phyloP scores from a whole-genome alignment of 164 flowering plant species.

The Nymphaea thermarum region DNA sequence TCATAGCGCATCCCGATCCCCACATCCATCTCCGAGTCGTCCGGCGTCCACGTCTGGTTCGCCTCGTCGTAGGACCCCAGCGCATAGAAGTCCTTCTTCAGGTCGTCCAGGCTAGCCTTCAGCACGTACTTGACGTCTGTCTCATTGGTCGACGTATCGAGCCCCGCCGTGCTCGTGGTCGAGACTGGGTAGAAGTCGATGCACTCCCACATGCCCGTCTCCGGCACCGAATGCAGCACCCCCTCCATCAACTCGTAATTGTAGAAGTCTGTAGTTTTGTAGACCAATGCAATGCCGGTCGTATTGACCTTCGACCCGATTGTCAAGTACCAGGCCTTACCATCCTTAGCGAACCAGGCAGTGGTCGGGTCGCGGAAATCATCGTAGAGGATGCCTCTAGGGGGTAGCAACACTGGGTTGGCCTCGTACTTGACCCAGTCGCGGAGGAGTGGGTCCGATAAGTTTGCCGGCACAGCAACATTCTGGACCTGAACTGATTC shows the following conservation, averaged over 20 bases:
- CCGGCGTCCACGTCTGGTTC: constrained; percentile 47
- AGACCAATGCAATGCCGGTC: constrained; percentile 56
- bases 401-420: constrained; percentile 70
- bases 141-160: constrained; percentile 56
- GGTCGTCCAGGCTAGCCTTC: constrained; percentile 67
- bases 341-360: constrained; percentile 47
- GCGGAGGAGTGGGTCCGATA: constrained; percentile 62
- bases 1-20: constrained; percentile 62
- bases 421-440: constrained; percentile 58
- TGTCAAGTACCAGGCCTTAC: constrained; percentile 41
- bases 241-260: constrained; percentile 26
- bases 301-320: constrained; percentile 51
- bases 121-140: constrained; percentile 59
- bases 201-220: constrained; percentile 96
- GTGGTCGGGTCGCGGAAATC: constrained; percentile 89
- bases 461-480: constrained; percentile 55
- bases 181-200: constrained; percentile 86
- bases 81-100: constrained; percentile 59
- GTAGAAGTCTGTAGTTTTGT: constrained; percentile 52
- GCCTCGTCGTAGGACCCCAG: constrained; percentile 45
- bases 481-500: constrained; percentile 63
- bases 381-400: constrained; percentile 35
- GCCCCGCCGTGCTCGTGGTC: constrained; percentile 20
- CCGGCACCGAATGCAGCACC: constrained; percentile 45
- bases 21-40: constrained; percentile 46